Evolutionary conservation across 371 early-diverging fungal genomes (phyloP).

Genomic region (Mucor sp.): DNA sequence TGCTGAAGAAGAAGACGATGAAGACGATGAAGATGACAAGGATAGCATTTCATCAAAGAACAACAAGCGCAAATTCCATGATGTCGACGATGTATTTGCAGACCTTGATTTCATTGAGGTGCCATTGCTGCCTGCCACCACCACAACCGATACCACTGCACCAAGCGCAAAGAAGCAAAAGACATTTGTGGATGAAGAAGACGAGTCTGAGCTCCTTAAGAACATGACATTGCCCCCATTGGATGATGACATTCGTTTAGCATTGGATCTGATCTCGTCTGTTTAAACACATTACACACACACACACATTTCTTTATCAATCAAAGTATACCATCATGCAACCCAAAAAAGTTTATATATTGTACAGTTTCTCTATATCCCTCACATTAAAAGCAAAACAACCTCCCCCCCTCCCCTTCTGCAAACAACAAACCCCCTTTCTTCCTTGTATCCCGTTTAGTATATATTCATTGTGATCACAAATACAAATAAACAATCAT

Average conservation of each 20-base stretch:
- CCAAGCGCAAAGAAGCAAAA: slow-evolving; percentile 8
- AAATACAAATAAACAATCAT: background rate
- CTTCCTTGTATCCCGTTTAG: background rate
- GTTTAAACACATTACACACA: slow-evolving; percentile 3
- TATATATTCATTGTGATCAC: background rate
- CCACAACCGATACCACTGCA: background rate
- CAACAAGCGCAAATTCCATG: slow-evolving; percentile 18
- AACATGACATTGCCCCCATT: slow-evolving; percentile 12
- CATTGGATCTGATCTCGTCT: slow-evolving; percentile 25
- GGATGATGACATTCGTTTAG: slow-evolving; percentile 28
- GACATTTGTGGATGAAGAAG: slow-evolving; percentile 23
- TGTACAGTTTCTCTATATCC: background rate
- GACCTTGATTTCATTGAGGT: slow-evolving; percentile 38
- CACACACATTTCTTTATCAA: background rate
- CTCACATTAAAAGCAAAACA: background rate
- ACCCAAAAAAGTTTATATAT: slow-evolving; percentile 1
- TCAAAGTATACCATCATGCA: background rate
- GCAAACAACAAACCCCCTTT: background rate
- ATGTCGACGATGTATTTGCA: slow-evolving; percentile 23
- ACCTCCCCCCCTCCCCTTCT: background rate
- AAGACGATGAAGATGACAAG: slow-evolving; percentile 4
- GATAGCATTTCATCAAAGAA: slow-evolving; percentile 7
- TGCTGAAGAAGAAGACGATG: slow-evolving; percentile 28
- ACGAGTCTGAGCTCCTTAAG: slow-evolving; percentile 5
- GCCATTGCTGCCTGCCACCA: background rate